Base-by-base conservation (phyloP, 2,329 filamentous ascomycete species). In the Pseudodiploospora longispora region DNA sequence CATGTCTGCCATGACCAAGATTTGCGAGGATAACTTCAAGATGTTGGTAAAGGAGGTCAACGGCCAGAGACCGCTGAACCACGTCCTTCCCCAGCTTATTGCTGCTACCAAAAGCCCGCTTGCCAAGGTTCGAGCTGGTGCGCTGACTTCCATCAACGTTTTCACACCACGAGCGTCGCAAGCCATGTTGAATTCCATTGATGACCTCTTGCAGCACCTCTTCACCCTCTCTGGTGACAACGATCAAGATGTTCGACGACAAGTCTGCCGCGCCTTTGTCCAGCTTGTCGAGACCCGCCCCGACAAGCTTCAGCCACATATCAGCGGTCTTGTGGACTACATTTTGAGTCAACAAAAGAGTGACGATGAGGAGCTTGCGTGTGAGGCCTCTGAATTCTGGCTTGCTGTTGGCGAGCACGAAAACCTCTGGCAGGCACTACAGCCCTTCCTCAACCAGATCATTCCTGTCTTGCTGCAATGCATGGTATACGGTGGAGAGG, bases 371-470 rank as follows among this genome's bases (percentile, higher is more conserved):
- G 89, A 97, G 36, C 73, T 98, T 47, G 89, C 91, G 33, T 82
- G 94, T 52, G 93, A 98, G 61, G 93, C 93, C 6, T 89, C 93
- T 5, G 93, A 98, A 63, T 98, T 98, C 60, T 98, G 94, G 89
- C 78, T 98, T 37, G 88, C 88, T 34, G 83, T 95, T 19, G 90
- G 89, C 48, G 93, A 96, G 61, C 87, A 95, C 59, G 78, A 86
- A 36, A 78, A 84, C 47, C 69, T 97, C 42, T 88, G 87, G 69
- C 76, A 81, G 52, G 76, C 80, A 1, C 71, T 98, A 38, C 81
- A 76, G 6, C 89, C 89, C 0, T 87, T 87, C 59, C 78, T 97
- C 44, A 67, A 77, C 52, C 87, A 86, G 62, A 91, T 97, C 51
- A 84, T 98, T 30, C 93, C 93, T 0, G 85, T 96, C 1, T 70